A percentile compares a stretch with the other conserved stretches of the same genome.
Evolutionary conservation across 805 yeast genomes (phyloP).

Genomic region (Lipomyces kockii): DNA sequence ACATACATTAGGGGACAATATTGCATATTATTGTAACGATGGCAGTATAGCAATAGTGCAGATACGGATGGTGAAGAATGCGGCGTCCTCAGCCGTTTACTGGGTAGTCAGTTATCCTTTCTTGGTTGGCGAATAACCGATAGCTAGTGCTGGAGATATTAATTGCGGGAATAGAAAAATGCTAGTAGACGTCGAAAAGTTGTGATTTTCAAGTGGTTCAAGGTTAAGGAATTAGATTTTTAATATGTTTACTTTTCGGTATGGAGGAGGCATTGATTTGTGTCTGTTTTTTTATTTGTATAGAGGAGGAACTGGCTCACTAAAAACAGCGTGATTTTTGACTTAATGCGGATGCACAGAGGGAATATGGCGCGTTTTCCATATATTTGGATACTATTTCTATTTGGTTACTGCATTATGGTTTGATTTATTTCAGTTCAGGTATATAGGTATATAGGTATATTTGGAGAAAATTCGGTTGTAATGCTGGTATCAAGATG

Average conservation of each 20-base stretch:
- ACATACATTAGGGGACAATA: background rate
- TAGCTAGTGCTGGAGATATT: background rate
- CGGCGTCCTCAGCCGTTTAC: conserved; percentile 8
- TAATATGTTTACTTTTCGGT: background rate
- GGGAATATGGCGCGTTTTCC: background rate
- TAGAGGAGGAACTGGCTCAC: background rate
- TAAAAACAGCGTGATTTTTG: too few species aligned
- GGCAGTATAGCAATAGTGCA: conserved; percentile 6
- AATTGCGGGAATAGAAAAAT: background rate
- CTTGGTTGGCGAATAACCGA: conserved; percentile 16
- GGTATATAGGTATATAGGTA: background rate
- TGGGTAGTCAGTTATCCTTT: conserved; percentile 12
- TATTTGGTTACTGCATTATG: background rate
- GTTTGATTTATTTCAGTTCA: background rate
- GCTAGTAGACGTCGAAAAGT: background rate
- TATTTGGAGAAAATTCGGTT: background rate
- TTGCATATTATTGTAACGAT: background rate
- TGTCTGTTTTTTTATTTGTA: background rate
- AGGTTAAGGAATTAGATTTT: background rate
- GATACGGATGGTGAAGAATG: conserved; percentile 10
- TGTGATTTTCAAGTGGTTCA: background rate
- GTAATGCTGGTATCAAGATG: too few species aligned
- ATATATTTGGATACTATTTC: too few species aligned
- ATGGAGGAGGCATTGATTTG: background rate
- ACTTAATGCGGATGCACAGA: background rate